Base-by-base conservation (phyloP, 2,329 filamentous ascomycete species). In the Pseudocercospora cruenta region DNA sequence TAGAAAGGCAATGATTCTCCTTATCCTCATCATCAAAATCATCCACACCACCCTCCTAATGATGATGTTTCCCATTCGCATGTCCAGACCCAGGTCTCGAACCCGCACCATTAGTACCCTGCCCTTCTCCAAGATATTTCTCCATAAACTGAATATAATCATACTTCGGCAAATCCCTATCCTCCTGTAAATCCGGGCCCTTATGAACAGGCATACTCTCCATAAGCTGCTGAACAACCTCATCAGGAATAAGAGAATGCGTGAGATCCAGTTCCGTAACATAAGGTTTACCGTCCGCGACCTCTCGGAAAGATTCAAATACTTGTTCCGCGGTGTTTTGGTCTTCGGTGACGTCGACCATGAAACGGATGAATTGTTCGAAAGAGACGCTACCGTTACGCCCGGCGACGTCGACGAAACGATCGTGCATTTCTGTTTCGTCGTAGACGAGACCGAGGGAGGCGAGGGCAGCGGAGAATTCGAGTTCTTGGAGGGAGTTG, bases 61-160 rank as follows among this genome's bases (percentile, higher is more conserved):
- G 28, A 60, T 60, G 57, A 53, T 68, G 57, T 31, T 63, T 64
- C 26, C 66, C 65, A 65, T 69, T 7, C 5, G 28, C 28, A 33
- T 33, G 31, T 3, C 31, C 31, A 33, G 9, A 16, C 33, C 33
- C 33, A 36, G 33, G 33, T 16, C 33, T 36, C 33, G 33, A 36
- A 36, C 12, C 10, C 33, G 33, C 33, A 26, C 58, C 66, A 36
- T 62, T 55, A 24, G 58, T 39, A 16, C 26, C 60, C 39, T 60
- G 39, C 31, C 53, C 54, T 0, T 63, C 63, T 22, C 68, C 67
- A 51, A 83, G 79, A 70, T 81, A 84, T 63, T 90, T 91, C 79
- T 97, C 91, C 95, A 99, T 99, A 79, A 98, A 99, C 69, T 88
- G 90, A 71, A 98, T 93, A 82, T 99, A 99, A 80, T 99, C 95